Conservation (phyloP, 1,284 basidiomycete genomes). For the Cryptococcus sp. region DNA sequence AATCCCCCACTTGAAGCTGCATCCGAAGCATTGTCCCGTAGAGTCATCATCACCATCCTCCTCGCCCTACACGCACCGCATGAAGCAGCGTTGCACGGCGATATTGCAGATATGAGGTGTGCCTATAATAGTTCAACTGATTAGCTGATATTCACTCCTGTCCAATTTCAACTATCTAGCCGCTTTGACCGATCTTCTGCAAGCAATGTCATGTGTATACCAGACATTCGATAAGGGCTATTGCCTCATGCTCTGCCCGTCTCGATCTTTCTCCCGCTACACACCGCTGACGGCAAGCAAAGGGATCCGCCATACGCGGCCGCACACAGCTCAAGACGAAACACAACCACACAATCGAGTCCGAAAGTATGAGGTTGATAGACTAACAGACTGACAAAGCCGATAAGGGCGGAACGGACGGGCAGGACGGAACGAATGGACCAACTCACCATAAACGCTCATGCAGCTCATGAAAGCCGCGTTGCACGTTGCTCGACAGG, state of each 20-base stretch:
- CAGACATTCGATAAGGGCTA: too few species aligned
- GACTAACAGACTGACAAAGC: neutral
- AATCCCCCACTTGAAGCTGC: too few species aligned
- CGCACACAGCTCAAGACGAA: neutral
- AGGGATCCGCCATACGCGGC: neutral
- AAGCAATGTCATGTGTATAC: too few species aligned
- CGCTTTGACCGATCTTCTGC: too few species aligned
- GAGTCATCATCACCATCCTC: too few species aligned
- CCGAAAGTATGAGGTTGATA: neutral
- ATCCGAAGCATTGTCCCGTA: too few species aligned
- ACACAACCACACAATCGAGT: too few species aligned
- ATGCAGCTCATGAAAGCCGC: conserved; percentile 35
- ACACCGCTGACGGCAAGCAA: neutral
- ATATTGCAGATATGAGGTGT: conserved; percentile 18
- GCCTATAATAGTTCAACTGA: conserved; percentile 1
- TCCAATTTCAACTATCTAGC: too few species aligned
- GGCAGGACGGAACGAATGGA: neutral
- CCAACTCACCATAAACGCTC: conserved; percentile 32
- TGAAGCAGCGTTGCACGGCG: conserved; percentile 16
- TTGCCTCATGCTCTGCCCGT: too few species aligned
- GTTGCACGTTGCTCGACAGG: conserved; percentile 30
- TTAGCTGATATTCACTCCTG: conserved; percentile 1
- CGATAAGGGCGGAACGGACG: neutral
- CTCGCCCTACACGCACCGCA: conserved; percentile 6
- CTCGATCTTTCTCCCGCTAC: too few species aligned